Conservation (phyloP, 768 basidiomycete species). For the Clitopilus passeckerianus region DNA sequence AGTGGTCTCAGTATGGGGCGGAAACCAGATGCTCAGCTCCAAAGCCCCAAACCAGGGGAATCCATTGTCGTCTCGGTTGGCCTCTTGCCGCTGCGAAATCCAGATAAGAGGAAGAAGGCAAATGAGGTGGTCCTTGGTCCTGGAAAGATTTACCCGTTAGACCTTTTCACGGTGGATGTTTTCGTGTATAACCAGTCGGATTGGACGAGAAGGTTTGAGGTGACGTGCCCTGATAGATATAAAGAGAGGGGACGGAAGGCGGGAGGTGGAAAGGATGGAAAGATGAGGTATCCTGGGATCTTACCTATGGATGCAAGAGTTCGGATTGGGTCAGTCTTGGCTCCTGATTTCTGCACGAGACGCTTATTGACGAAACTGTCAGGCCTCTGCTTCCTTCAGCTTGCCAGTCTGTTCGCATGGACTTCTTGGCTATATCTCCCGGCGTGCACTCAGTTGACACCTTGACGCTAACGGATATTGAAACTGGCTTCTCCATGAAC, state of each 20-base stretch:
- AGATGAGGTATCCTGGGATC: constrained; percentile 51
- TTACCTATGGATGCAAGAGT: constrained; percentile 75
- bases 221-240: constrained; percentile 58
- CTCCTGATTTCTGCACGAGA: not conserved
- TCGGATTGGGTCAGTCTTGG: constrained; percentile 65
- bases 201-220: constrained; percentile 74
- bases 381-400: constrained; percentile 79
- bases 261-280: constrained; percentile 16
- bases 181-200: constrained; percentile 83
- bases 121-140: constrained; percentile 17
- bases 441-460: constrained; percentile 76
- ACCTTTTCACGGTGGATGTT: constrained; percentile 77
- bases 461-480: constrained; percentile 70
- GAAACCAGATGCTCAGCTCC: constrained; percentile 17
- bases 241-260: constrained; percentile 36
- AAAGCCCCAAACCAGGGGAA: constrained; percentile 37
- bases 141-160: constrained; percentile 63
- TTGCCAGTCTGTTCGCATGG: constrained; percentile 84
- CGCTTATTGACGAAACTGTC: not conserved
- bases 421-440: constrained; percentile 74
- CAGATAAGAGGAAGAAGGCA: constrained; percentile 12
- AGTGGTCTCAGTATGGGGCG: constrained; percentile 27
- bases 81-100: constrained; percentile 24
- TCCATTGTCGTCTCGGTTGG: constrained; percentile 71
- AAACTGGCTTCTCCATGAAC: constrained; percentile 68